Conservation (phyloP, 257 asterid genomes). For the Solanum etuberosum region DNA sequence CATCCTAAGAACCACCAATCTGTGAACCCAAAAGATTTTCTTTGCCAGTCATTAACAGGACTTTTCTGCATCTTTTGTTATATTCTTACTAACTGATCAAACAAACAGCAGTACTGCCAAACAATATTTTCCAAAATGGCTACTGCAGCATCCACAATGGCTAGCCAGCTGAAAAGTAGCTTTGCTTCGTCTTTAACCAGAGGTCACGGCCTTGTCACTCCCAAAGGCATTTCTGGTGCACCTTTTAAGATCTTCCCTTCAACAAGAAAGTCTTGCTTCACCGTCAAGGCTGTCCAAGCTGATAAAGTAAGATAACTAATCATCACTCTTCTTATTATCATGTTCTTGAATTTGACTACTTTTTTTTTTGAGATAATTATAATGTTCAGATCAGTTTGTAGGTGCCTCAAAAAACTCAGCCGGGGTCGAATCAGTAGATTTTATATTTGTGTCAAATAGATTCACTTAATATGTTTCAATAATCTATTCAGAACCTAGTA, state of each 20-base stretch:
- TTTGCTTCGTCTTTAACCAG: constrained; percentile 46
- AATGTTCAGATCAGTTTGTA: background rate
- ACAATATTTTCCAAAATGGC: constrained; percentile 36
- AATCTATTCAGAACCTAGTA: background rate
- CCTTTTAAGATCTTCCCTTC: constrained; percentile 56
- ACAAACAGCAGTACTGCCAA: background rate
- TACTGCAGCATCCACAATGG: constrained; percentile 67
- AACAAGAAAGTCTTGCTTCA: constrained; percentile 45
- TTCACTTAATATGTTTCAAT: background rate
- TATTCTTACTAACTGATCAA: constrained; percentile 1
- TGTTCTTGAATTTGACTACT: background rate
- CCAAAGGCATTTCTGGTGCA: constrained; percentile 76
- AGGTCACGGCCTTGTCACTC: constrained; percentile 26
- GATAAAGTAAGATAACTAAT: constrained; percentile 47
- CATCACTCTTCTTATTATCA: background rate
- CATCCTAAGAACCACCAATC: constrained; percentile 44
- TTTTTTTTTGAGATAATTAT: background rate
- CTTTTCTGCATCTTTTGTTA: background rate
- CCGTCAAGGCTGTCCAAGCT: constrained; percentile 62
- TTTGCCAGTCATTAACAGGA: constrained; percentile 8
- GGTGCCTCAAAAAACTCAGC: background rate
- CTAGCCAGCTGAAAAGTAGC: constrained; percentile 66
- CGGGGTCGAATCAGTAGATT: background rate
- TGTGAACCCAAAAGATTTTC: constrained; percentile 23
- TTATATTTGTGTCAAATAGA: background rate